Percentiles rank a stretch among this genome's conserved stretches.
phyloP scores from a whole-genome alignment of 1,284 basidiomycete species.

The Heterobasidion irregulare region DNA sequence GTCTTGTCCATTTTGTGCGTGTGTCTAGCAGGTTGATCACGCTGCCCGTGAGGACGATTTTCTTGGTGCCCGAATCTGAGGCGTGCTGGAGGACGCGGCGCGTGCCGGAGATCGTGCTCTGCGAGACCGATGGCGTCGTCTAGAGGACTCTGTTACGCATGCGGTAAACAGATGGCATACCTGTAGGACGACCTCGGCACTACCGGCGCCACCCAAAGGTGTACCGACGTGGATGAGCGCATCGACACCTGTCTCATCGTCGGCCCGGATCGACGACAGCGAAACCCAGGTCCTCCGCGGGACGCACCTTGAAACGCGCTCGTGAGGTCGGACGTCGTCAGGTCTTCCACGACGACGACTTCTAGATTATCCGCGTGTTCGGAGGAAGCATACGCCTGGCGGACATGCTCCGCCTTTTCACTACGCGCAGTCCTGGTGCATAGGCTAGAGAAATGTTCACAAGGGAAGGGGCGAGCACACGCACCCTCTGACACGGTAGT shows the following conservation, averaged over 20 bases:
- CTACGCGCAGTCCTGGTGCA: not conserved
- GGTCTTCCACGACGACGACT: not conserved
- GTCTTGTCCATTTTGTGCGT: not conserved
- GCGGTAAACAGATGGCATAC: not conserved
- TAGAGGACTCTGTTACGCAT: not conserved
- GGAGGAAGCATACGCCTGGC: not conserved
- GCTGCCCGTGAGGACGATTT: not conserved
- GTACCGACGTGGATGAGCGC: not conserved
- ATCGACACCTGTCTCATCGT: not conserved
- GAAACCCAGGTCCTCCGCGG: too few relatives aligned
- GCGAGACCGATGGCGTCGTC: not conserved
- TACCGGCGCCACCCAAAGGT: not conserved
- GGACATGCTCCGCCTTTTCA: not conserved
- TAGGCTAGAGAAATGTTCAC: not conserved
- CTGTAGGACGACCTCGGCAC: not conserved
- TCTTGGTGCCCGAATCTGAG: not conserved
- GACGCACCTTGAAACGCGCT: not conserved
- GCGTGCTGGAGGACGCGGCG: not conserved
- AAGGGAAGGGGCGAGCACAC: not conserved
- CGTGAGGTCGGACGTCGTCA: not conserved
- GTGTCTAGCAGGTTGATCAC: not conserved
- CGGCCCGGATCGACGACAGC: too few relatives aligned
- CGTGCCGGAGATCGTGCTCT: not conserved
- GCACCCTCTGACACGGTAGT: not conserved
- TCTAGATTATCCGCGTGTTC: not conserved